Percentiles rank a stretch among this genome's conserved stretches.
These are phyloP conservation scores for Scenedesmus sp. DNA, from an alignment of 163 green algal genomes.

Conservation along the genomic window DNA sequence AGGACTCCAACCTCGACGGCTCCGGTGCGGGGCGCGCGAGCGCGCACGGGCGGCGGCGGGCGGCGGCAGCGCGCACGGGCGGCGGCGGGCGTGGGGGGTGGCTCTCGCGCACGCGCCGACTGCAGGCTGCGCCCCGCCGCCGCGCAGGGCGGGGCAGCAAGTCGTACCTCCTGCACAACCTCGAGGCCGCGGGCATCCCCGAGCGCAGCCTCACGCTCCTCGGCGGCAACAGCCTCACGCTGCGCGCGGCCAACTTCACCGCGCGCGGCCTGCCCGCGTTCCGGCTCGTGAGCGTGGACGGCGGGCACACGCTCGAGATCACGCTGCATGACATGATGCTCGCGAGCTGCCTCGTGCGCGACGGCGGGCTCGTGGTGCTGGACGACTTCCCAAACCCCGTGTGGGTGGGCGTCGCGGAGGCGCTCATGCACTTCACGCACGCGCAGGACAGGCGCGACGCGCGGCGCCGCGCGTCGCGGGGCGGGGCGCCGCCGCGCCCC, in stretches of 20 bases:
- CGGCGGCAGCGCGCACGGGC: too few species aligned
- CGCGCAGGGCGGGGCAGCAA: conserved; percentile 18
- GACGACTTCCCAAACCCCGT: conserved; percentile 27
- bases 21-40: conserved; percentile 16
- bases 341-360: conserved; percentile 25
- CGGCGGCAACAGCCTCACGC: conserved; percentile 2
- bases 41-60: neutral
- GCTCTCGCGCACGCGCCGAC: neutral
- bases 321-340: conserved; percentile 41
- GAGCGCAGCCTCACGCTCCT: conserved; percentile 13
- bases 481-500: too few species aligned
- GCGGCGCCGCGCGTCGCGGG: too few species aligned
- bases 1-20: conserved; percentile 33
- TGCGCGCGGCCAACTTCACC: conserved; percentile 19
- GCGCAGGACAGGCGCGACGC: conserved; percentile 34
- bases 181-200: conserved; percentile 2
- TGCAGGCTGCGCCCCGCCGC: neutral
- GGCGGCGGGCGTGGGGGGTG: neutral
- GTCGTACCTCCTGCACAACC: conserved; percentile 20
- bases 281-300: conserved; percentile 39
- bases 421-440: conserved; percentile 25
- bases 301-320: conserved; percentile 40
- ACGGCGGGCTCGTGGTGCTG: conserved; percentile 29
- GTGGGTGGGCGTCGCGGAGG: conserved; percentile 30
- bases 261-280: conserved; percentile 9